A percentile compares a stretch with the other conserved stretches of the same genome.
These are phyloP conservation scores for Luffa aegyptiaca DNA, from an alignment of 306 rosid species.

Conservation along the genomic window DNA sequence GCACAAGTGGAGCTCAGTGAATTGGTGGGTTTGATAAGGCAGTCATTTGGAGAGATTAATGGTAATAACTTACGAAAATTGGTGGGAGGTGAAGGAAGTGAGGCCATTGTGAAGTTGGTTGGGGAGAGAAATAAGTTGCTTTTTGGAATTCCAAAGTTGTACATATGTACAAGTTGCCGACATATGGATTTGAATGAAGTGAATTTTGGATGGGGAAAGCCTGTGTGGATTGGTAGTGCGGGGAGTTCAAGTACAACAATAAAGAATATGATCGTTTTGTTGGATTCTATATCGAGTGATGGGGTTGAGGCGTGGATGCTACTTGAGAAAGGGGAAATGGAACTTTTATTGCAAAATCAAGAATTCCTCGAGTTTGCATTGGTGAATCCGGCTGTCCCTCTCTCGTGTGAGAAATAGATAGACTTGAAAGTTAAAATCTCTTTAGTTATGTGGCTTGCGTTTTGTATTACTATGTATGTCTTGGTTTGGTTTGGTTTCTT, in stretches of 20 bases:
- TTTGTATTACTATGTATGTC: no score
- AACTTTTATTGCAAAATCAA: background rate
- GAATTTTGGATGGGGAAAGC: slow-evolving; percentile 18
- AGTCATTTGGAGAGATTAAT: background rate
- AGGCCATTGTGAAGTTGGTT: background rate
- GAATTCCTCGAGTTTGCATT: background rate
- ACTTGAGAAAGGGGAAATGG: background rate
- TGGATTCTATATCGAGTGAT: background rate
- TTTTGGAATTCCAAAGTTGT: background rate
- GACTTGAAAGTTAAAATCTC: no score
- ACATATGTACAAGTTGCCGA: background rate
- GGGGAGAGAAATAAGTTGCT: background rate
- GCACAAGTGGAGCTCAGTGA: background rate
- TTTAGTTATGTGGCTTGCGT: no score
- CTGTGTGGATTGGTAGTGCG: background rate
- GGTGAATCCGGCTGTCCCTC: background rate
- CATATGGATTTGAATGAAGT: background rate
- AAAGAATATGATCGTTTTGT: background rate
- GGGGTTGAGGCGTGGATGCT: background rate
- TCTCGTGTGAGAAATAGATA: background rate
- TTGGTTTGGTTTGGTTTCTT: no score
- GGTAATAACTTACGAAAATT: background rate
- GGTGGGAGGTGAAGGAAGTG: background rate
- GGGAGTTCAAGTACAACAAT: background rate
- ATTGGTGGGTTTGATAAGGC: background rate